Base-by-base conservation (phyloP, 257 asterid genomes). In the Primulina eburnea region DNA sequence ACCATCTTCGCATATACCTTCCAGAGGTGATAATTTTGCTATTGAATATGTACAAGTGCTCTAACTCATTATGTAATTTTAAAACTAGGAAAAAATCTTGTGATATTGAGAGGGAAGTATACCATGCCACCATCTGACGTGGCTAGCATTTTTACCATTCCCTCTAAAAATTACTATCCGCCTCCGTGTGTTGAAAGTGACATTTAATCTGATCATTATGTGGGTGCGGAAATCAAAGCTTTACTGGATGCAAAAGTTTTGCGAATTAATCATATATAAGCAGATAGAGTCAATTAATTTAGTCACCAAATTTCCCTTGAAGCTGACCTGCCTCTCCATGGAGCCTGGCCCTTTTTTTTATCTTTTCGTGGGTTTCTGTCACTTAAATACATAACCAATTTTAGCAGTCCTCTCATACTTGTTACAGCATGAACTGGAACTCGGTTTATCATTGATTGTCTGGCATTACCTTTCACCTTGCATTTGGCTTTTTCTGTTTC, bases 1-100 rank as follows among this genome's bases (percentile, higher is more conserved):
- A 94, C 82, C 99, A 93, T 84, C 90, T 93, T 32, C 96, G 99
- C 18, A 93, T 93, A 75, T 90, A 90, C 77, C 87, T 93, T 77
- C 99, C 99, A 30, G 99, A 94, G 99, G 99, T 94, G 86, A 75
- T 77, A 66, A 62, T 21, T 71, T 72, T 60, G 7, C 75, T 20
- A 1, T 64, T 67, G 64, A 35, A 33, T 60, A 18, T 62, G 28
- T 59, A 47, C 40, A 24, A 60, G 33, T 29, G 30, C 1, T 61
- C 26, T 69, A 69, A 73, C n/a, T 59, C 58, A 68, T 12, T 57
- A 3, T 57, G 34, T 26, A 29, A 33, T 20, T 14, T 52, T 65
- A 34, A 24, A 64, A 62, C 43, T n/a, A 34, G 65, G 37, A 10
- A 35, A 56, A 18, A 5, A 60, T 29, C 71, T 10, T 57, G 47